Base-by-base conservation (phyloP, 116 monocot species). In the Cymodocea nodosa region DNA sequence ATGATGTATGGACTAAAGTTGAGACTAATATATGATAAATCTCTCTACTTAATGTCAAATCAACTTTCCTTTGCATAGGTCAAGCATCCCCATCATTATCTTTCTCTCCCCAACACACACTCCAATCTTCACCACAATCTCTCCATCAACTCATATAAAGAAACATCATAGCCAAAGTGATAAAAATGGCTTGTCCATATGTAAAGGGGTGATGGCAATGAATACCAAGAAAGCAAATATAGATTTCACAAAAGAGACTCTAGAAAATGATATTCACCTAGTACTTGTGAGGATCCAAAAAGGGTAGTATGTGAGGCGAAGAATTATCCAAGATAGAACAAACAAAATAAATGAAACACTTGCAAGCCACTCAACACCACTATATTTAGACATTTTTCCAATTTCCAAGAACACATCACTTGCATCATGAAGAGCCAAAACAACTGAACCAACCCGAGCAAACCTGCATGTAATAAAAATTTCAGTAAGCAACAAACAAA, bases 261-360 rank as follows among this genome's bases (percentile, higher is more conserved):
- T 4, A 14, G 24, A 57, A 57, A 57, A 20, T 22, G 8, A 52
- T 35, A 34, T 56, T 74, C 52, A 92, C 98, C 92, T 86, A 70
- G 98, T 92, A 71, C 92, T 85, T 70, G 80, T 65, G 39, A 98
- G 82, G 56, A 92, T 80, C 98, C 98, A 92, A 53, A 98, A 89
- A 17, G 92, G 98, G 61, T 67, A 98, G 68, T 76, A 86, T 56
- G 84, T 76, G 10, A 98, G 84, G 13, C 98, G 98, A 63, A 98
- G 77, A 51, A 82, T 51, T 49, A 86, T 67, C 92, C 92, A 98
- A 22, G 92, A 83, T 63, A 65, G 16, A 64, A 81, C 98, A 78
- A 98, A 98, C 57, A 86, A 69, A 67, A 80, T 62, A 81, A 94
- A 89, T 52, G 79, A 34, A 34, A 74, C 18, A 66, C 51, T 59